A percentile compares a stretch with the other conserved stretches of the same genome.
phyloP scores from a whole-genome alignment of 2,329 filamentous ascomycete species.

The Cercospora sp. region DNA sequence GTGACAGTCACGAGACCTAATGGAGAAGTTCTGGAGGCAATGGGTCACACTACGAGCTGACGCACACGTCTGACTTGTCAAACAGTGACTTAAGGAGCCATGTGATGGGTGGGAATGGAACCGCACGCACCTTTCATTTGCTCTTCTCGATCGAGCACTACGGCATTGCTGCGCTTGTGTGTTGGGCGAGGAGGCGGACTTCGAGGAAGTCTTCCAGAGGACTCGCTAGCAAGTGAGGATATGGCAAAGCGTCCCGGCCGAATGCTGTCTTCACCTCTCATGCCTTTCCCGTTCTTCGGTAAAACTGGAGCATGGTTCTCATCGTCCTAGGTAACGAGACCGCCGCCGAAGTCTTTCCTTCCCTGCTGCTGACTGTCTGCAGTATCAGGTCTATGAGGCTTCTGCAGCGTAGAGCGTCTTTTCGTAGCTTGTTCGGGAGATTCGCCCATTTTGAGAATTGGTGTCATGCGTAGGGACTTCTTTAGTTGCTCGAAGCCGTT shows the following conservation, averaged over 20 bases:
- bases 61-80: not conserved
- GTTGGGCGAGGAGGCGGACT: conserved; percentile 8
- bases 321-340: not conserved
- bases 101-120: not conserved
- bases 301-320: not conserved
- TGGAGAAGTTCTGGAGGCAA: not conserved
- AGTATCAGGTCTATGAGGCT: conserved; percentile 17
- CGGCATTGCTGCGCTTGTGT: conserved; percentile 16
- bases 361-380: conserved; percentile 3
- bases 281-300: not conserved
- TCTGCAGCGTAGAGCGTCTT: conserved; percentile 20
- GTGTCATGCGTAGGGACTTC: conserved; percentile 27
- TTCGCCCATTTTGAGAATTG: conserved; percentile 24
- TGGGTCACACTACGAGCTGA: not conserved
- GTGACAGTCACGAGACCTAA: not conserved
- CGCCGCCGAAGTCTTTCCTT: conserved; percentile 9
- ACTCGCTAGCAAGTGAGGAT: conserved; percentile 3
- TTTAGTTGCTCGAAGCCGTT: conserved; percentile 18
- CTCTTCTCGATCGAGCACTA: conserved; percentile 4
- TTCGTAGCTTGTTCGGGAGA: conserved; percentile 23
- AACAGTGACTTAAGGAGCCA: conserved; percentile 4
- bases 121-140: conserved; percentile 14
- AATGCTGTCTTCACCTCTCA: not conserved
- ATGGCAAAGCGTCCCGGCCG: not conserved
- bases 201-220: not conserved